Percentiles rank a stretch among this genome's conserved stretches.
phyloP scores from a whole-genome alignment of 2,329 filamentous ascomycete species.

The Penicillium sp. region DNA sequence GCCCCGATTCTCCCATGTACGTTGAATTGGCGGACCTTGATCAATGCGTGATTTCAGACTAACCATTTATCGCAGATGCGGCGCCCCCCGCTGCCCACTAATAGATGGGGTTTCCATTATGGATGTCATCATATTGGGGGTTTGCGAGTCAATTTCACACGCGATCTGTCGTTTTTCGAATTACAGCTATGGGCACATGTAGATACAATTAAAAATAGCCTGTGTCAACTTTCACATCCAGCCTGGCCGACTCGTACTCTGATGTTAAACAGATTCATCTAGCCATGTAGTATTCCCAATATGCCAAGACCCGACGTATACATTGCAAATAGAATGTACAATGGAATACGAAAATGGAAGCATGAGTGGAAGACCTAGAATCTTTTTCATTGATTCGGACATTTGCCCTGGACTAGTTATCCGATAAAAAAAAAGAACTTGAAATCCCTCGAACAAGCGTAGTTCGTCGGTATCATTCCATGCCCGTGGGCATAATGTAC shows the following conservation, averaged over 20 bases:
- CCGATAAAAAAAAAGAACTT: constrained; percentile 22
- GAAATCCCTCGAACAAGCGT: constrained; percentile 36
- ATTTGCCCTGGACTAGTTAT: constrained; percentile 19
- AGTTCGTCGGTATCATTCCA: constrained; percentile 48
- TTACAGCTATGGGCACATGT: constrained; percentile 1
- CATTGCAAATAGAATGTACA: too few relatives aligned
- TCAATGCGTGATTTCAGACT: constrained; percentile 4
- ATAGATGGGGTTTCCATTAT: constrained; percentile 1
- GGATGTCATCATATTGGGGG: not conserved
- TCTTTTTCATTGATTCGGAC: constrained; percentile 30
- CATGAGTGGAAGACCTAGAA: constrained; percentile 21
- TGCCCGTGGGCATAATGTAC: constrained; percentile 63
- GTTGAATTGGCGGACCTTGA: constrained; percentile 40
- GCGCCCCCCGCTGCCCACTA: constrained; percentile 28
- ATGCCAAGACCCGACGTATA: too few relatives aligned
- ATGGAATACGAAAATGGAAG: not conserved
- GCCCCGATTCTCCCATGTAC: constrained; percentile 77
- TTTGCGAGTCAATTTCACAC: constrained; percentile 1
- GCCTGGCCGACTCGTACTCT: not conserved
- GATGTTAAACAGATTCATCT: too few relatives aligned
- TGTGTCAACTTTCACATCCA: not conserved
- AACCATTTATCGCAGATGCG: constrained; percentile 21
- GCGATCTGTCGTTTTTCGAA: not conserved
- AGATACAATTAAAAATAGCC: constrained; percentile 1
- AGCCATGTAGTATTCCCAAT: too few relatives aligned